These are phyloP conservation scores for Fragaria iinumae DNA, from an alignment of 306 rosid species.

Conservation along the genomic window DNA sequence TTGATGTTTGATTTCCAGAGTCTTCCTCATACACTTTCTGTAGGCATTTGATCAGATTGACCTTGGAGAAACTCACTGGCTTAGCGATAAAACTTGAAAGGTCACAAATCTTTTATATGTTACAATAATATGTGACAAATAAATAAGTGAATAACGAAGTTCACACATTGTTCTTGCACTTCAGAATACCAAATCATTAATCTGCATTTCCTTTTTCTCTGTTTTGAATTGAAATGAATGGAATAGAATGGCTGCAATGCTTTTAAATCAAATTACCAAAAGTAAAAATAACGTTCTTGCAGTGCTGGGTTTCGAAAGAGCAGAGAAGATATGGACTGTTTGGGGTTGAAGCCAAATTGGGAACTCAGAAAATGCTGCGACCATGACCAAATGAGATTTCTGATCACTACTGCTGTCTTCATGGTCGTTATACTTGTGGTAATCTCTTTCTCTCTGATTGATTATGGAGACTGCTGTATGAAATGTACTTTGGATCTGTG, in stretches of 20 bases:
- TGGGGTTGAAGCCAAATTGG: slow-evolving; percentile 51
- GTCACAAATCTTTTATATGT: not conserved
- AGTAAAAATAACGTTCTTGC: not conserved
- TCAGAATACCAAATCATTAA: not conserved
- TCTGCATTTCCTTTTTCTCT: not conserved
- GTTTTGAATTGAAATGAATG: not conserved
- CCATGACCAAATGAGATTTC: slow-evolving; percentile 54
- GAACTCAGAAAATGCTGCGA: slow-evolving; percentile 59
- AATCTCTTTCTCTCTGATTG: slow-evolving; percentile 18
- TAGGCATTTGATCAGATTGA: not conserved
- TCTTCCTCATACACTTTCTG: not conserved
- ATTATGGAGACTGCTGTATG: not conserved
- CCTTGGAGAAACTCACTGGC: not conserved
- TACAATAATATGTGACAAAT: not conserved
- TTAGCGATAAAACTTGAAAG: not conserved
- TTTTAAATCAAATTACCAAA: not conserved
- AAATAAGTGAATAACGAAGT: not conserved
- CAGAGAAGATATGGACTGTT: slow-evolving; percentile 12
- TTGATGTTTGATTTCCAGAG: not conserved
- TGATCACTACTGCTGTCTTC: slow-evolving; percentile 47
- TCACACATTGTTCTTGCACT: not conserved
- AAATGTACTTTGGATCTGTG: not conserved
- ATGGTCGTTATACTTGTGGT: slow-evolving; percentile 54
- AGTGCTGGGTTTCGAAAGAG: not conserved
- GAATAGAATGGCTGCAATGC: not conserved